These are phyloP conservation scores for Thraustochytrium striatum DNA, from an alignment of 352 stramenopile genomes.

Conservation along the genomic window DNA sequence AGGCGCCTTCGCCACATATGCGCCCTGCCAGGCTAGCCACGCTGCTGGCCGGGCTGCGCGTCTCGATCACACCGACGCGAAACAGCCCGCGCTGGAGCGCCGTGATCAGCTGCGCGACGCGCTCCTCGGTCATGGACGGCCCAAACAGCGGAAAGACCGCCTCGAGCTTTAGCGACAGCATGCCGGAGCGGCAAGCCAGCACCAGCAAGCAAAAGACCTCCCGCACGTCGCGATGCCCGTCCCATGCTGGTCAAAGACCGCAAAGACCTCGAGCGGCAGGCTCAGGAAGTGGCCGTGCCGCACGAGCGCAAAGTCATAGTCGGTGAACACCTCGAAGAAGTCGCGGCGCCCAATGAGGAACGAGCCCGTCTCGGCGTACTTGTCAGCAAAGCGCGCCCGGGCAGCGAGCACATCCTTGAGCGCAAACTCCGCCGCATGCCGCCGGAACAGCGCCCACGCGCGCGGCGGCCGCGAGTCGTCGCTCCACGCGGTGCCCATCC, in stretches of 20 bases:
- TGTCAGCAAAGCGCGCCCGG: not conserved
- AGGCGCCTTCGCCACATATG: constrained; percentile 37
- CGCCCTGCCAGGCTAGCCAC: not conserved
- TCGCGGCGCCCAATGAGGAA: constrained; percentile 34
- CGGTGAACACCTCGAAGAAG: constrained; percentile 47
- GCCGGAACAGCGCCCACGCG: not conserved
- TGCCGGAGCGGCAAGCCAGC: not conserved
- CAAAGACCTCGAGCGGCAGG: constrained; percentile 43
- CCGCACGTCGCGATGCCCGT: constrained; percentile 26
- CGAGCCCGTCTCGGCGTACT: constrained; percentile 7
- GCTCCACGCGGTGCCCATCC: not conserved
- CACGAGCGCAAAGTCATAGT: constrained; percentile 34
- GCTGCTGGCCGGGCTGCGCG: not conserved
- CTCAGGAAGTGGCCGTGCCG: constrained; percentile 20
- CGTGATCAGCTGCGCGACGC: constrained; percentile 14
- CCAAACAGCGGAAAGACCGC: constrained; percentile 42
- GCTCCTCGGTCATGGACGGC: constrained; percentile 28
- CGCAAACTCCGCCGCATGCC: not conserved
- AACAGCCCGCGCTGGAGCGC: constrained; percentile 22
- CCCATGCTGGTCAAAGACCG: constrained; percentile 42
- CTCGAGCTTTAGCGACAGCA: constrained; percentile 3
- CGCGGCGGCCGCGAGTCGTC: not conserved
- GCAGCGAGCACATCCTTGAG: constrained; percentile 6
- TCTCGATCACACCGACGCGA: not conserved
- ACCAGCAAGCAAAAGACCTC: constrained; percentile 40